Evolutionary conservation across 371 early-diverging fungal species (phyloP).

Genomic region (Modicella reniformis): DNA sequence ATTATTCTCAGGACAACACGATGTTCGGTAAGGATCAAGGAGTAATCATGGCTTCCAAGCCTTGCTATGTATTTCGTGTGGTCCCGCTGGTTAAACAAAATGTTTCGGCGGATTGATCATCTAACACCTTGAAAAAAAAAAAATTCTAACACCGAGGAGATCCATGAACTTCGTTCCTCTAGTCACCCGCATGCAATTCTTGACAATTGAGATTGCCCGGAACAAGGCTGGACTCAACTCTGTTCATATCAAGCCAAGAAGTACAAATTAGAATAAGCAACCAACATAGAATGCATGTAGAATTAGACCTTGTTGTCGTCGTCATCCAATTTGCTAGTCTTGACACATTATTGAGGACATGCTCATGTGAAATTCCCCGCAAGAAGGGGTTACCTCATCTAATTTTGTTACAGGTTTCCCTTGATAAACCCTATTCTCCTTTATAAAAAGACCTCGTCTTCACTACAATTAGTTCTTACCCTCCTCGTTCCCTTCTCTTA

Average conservation of each 20-base stretch:
- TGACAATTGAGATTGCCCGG: conserved; percentile 90
- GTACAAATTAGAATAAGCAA: conserved; percentile 18
- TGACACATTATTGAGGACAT: too few species aligned
- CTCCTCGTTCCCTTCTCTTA: background rate
- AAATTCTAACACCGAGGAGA: background rate
- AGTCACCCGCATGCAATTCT: conserved; percentile 82
- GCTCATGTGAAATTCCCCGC: too few species aligned
- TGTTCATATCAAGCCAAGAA: conserved; percentile 52
- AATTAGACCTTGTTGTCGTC: too few species aligned
- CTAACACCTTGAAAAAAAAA: background rate
- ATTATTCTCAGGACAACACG: conserved; percentile 84
- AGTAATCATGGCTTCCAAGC: background rate
- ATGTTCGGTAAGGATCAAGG: conserved; percentile 77
- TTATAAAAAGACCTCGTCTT: background rate
- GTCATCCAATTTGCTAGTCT: too few species aligned
- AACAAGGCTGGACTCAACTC: conserved; percentile 83
- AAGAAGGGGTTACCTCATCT: too few species aligned
- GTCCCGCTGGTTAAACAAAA: background rate
- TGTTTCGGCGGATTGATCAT: background rate
- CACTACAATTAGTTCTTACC: background rate
- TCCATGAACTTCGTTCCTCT: background rate
- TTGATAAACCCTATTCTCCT: background rate
- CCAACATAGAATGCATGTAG: too few species aligned
- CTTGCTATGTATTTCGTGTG: background rate
- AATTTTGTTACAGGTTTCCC: too few species aligned